Percentiles rank a stretch among this genome's conserved stretches.
These are phyloP conservation scores for Thinopyrum obtusiflorum DNA, from an alignment of 202 grass and related monocot species.

Conservation along the genomic window DNA sequence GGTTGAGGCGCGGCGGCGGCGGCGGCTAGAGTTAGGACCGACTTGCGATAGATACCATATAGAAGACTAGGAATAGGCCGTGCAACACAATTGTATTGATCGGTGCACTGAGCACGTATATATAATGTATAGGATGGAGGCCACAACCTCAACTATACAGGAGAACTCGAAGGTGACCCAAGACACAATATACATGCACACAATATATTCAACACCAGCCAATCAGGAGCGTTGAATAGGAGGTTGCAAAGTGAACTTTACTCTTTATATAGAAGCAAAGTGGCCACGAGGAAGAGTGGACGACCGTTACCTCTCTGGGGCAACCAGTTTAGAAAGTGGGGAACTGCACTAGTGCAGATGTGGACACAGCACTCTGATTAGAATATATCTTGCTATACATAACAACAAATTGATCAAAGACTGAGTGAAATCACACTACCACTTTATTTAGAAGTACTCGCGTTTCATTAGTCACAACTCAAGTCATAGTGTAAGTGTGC, in stretches of 20 bases:
- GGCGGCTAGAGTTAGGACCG: no score
- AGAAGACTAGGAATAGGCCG: no score
- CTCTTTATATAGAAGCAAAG: background rate
- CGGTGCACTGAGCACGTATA: no score
- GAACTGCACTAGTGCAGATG: background rate
- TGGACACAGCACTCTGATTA: background rate
- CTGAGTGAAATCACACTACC: background rate
- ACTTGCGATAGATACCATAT: no score
- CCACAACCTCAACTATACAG: no score
- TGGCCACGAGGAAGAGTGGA: background rate
- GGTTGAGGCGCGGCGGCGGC: no score
- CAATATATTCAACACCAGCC: no score
- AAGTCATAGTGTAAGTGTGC: background rate
- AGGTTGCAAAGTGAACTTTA: background rate
- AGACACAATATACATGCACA: no score
- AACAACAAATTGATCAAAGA: background rate
- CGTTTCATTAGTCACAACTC: background rate
- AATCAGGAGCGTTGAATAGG: background rate
- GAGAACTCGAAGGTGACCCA: no score
- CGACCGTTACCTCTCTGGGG: background rate
- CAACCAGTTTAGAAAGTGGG: background rate
- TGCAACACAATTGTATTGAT: no score
- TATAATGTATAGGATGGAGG: no score
- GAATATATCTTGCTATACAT: background rate
- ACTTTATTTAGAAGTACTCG: background rate